Percentiles rank a stretch among this genome's conserved stretches.
phyloP scores from a whole-genome alignment of 768 basidiomycete species.

The Boletales sp. region DNA sequence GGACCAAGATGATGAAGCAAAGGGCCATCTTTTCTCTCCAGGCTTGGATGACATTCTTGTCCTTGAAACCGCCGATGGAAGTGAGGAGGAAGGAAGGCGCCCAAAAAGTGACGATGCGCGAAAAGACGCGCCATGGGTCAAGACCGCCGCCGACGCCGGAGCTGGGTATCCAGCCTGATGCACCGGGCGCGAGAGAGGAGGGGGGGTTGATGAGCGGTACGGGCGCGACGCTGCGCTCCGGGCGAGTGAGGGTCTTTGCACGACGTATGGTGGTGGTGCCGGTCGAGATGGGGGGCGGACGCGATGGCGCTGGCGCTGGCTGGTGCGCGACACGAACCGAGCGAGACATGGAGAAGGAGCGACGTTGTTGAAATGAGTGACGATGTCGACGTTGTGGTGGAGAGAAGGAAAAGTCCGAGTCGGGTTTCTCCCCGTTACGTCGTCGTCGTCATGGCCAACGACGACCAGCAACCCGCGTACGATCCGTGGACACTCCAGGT shows the following conservation, averaged over 20 bases:
- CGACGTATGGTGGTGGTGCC: slow-evolving; percentile 64
- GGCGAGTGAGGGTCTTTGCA: slow-evolving; percentile 94
- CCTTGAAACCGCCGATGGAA: slow-evolving; percentile 75
- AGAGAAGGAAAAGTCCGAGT: no score
- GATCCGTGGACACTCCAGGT: slow-evolving; percentile 22
- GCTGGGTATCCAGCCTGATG: slow-evolving; percentile 35
- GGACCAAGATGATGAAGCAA: slow-evolving; percentile 76
- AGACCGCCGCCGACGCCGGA: slow-evolving; percentile 30
- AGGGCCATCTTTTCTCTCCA: slow-evolving; percentile 98
- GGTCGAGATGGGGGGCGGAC: slow-evolving; percentile 41
- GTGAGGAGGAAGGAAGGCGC: slow-evolving; percentile 76
- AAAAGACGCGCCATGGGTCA: slow-evolving; percentile 79
- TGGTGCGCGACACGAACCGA: slow-evolving; percentile 18
- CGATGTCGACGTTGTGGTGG: no score
- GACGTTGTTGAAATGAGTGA: neutral
- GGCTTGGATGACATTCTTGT: slow-evolving; percentile 75
- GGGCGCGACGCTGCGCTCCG: slow-evolving; percentile 91
- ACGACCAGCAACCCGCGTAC: no score
- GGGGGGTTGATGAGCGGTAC: slow-evolving; percentile 91
- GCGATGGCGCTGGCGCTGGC: slow-evolving; percentile 45
- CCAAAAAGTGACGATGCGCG: slow-evolving; percentile 84
- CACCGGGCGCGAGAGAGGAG: slow-evolving; percentile 36
- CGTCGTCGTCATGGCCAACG: no score
- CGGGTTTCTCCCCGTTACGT: no score
- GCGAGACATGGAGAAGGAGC: slow-evolving; percentile 15